Evolutionary conservation across 148 eudicot species (phyloP).

Genomic region (Chenopodium album): DNA sequence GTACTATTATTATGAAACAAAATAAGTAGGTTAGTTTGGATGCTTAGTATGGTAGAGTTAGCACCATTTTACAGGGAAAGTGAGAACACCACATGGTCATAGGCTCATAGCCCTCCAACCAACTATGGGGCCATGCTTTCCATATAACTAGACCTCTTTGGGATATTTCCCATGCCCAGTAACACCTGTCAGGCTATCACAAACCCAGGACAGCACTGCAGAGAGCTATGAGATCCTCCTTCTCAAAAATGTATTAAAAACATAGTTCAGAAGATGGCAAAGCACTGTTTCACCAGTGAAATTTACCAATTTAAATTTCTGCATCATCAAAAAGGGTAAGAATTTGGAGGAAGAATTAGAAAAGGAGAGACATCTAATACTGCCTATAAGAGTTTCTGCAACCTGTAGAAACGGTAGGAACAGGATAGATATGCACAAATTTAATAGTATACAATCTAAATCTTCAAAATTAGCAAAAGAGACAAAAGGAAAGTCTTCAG

Average conservation of each 20-base stretch:
- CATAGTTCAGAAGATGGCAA: background rate
- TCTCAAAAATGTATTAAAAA: background rate
- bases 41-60: background rate
- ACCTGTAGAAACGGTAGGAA: background rate
- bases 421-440: background rate
- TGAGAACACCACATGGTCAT: background rate
- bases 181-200: background rate
- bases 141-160: background rate
- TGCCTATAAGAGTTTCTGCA: background rate
- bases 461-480: background rate
- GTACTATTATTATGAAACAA: too few relatives aligned
- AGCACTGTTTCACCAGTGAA: background rate
- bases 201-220: background rate
- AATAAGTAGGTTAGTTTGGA: background rate
- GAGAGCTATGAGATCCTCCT: background rate
- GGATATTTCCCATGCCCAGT: background rate
- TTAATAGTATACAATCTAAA: background rate
- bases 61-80: background rate
- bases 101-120: background rate
- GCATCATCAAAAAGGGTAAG: background rate
- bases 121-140: background rate
- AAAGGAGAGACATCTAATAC: background rate
- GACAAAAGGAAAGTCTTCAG: background rate
- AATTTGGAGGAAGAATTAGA: background rate
- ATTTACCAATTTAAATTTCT: background rate